Base-by-base conservation (phyloP, 225 moss, liverwort and hornwort genomes). In the Physcomitrium patens region DNA sequence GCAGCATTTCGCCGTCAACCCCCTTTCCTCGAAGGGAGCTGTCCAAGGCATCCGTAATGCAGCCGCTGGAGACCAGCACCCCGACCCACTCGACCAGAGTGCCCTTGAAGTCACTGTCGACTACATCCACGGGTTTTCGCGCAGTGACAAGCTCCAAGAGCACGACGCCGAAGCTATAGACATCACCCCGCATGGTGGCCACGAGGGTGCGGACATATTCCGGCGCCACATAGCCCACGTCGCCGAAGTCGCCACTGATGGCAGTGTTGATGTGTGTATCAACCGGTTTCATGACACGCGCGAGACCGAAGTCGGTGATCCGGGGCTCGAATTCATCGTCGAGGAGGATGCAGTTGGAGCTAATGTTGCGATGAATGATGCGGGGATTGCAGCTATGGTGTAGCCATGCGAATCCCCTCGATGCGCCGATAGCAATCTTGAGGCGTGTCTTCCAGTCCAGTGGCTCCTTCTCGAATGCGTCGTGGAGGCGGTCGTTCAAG, bases 1-100 rank as follows among this genome's bases (percentile, higher is more conserved):
- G 99, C 73, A 90, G 64, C 69, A 95, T 84, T 82, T 99, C 99
- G 0, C 92, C 95, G 23, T 99, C 95, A 3, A 44, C 88, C 3
- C 89, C 93, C 61, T 79, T 77, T 0, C 93, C 91, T 27, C 81
- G 72, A 80, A 95, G 70, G 4, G 87, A 28, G 1, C 60, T 76
- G 54, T 99, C 99, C 9, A 95, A 79, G 6, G 89, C 91, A 12
- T 83, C 83, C 12, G 71, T 63, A 62, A 92, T 86, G 26, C 86
- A 42, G 9, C 89, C 90, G 17, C 71, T 87, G 9, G 86, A 78
- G 22, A 78, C 79, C 4, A 99, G 80, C 78, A 87, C 86, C 71
- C 80, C 75, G 53, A 95, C 78, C 95, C 95, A 99, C 62, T 99
- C 99, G 2, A 90, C 91, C 45, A 99, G 75, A 43, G 81, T 90